Evolutionary conservation across 1,139 yeast genomes (phyloP).

Genomic region (Scheffersomyces illinoinensis): DNA sequence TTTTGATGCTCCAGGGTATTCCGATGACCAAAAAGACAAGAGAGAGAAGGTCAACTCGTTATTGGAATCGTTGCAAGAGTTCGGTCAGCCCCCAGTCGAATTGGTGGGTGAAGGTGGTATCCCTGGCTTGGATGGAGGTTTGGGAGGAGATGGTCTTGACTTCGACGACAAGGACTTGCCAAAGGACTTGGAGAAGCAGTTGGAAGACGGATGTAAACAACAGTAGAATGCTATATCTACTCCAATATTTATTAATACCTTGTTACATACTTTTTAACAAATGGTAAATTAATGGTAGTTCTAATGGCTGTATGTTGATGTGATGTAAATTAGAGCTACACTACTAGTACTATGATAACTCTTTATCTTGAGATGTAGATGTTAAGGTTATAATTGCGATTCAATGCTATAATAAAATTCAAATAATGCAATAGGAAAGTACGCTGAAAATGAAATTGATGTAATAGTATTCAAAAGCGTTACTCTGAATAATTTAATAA

Average conservation of each 20-base stretch:
- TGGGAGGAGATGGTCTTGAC: conserved; percentile 29
- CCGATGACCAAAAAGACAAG: conserved; percentile 51
- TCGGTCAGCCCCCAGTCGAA: conserved; percentile 88
- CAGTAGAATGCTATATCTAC: conserved; percentile 6
- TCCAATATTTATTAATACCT: background rate
- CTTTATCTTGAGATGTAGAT: background rate
- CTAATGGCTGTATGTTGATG: background rate
- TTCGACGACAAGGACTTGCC: conserved; percentile 48
- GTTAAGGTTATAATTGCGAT: background rate
- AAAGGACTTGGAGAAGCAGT: conserved; percentile 49
- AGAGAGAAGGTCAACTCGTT: conserved; percentile 55
- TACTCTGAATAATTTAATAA: conserved; percentile 1
- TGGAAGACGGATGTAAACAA: conserved; percentile 27
- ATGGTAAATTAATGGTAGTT: background rate
- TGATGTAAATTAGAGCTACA: background rate
- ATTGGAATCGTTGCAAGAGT: conserved; percentile 71
- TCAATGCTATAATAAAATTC: background rate
- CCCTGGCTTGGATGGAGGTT: conserved; percentile 52
- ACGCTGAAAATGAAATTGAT: background rate
- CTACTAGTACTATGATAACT: background rate
- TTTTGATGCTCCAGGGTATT: conserved; percentile 57
- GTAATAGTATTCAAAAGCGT: no score
- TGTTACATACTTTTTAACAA: background rate
- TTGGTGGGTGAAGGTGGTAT: conserved; percentile 68
- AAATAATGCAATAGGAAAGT: no score